Conservation (phyloP, 2,329 filamentous ascomycete species). For the Xylariales sp. region DNA sequence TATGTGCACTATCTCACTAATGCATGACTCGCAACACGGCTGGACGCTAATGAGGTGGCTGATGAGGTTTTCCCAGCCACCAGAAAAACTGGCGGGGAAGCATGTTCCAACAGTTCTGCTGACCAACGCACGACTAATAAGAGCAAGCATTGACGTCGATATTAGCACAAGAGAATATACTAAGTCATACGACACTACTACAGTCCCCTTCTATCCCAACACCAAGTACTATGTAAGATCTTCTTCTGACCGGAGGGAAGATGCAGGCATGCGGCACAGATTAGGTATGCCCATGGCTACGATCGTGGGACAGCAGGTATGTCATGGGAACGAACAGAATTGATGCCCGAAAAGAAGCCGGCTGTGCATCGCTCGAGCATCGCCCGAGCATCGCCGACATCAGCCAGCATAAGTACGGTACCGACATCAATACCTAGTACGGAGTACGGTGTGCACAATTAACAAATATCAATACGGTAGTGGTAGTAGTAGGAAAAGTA, state of each 20-base stretch:
- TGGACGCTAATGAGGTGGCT: slow-evolving; percentile 33
- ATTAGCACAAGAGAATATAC: slow-evolving; percentile 33
- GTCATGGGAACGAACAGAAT: slow-evolving; percentile 35
- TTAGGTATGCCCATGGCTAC: slow-evolving; percentile 30
- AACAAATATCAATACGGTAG: slow-evolving; percentile 9
- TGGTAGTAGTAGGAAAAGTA: background rate
- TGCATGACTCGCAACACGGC: slow-evolving; percentile 18
- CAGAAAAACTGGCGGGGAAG: slow-evolving; percentile 20
- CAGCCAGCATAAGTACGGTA: slow-evolving; percentile 20
- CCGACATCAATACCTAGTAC: slow-evolving; percentile 9
- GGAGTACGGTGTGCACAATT: slow-evolving; percentile 9
- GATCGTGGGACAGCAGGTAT: slow-evolving; percentile 30
- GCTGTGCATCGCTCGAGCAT: slow-evolving; percentile 27
- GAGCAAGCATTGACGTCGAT: slow-evolving; percentile 34
- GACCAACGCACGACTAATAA: slow-evolving; percentile 40
- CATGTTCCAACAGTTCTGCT: slow-evolving; percentile 30
- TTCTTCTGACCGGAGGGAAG: slow-evolving; percentile 28
- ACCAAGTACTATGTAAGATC: slow-evolving; percentile 28
- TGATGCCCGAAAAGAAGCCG: slow-evolving; percentile 35
- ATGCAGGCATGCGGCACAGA: slow-evolving; percentile 33
- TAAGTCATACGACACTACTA: slow-evolving; percentile 35
- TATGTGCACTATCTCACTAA: background rate
- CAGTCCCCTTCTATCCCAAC: slow-evolving; percentile 18
- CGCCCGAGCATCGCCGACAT: slow-evolving; percentile 29
- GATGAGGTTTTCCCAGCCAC: slow-evolving; percentile 37